These are phyloP conservation scores for Cladosporium sp. DNA, from an alignment of 2,329 filamentous ascomycete genomes.

Conservation along the genomic window DNA sequence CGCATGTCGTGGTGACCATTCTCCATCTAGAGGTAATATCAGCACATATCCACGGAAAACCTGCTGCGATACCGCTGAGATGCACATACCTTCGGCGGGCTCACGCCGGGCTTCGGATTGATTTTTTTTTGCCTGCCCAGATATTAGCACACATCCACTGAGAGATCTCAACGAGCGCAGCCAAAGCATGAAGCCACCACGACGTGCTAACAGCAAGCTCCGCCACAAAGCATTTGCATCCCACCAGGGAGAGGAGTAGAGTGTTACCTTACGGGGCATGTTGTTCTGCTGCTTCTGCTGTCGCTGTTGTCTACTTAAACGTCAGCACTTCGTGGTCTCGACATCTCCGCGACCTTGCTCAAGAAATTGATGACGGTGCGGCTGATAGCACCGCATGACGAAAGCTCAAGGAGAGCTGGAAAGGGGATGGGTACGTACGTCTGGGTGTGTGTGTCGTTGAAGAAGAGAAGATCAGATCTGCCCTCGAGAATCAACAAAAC, in stretches of 20 bases:
- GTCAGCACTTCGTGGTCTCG: not conserved
- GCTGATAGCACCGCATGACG: not conserved
- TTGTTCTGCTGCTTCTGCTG: not conserved
- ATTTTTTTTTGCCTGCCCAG: too few species aligned
- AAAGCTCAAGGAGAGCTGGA: not conserved
- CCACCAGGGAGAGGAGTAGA: not conserved
- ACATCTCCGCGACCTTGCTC: not conserved
- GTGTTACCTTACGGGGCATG: not conserved
- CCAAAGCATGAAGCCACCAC: not conserved
- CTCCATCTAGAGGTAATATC: not conserved
- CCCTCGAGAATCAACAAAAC: not conserved
- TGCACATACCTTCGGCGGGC: not conserved
- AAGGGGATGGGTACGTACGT: not conserved
- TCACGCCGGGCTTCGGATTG: not conserved
- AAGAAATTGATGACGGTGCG: not conserved
- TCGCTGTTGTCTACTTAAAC: not conserved
- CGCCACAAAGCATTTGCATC: not conserved
- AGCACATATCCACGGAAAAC: not conserved
- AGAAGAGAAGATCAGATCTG: not conserved
- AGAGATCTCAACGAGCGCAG: not conserved
- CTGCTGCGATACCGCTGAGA: not conserved
- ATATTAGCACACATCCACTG: not conserved
- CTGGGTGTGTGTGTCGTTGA: not conserved
- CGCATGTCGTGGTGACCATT: too few species aligned
- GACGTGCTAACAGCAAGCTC: not conserved